Evolutionary conservation across 805 yeast species (phyloP).

Genomic region (Starmerella stellata): DNA sequence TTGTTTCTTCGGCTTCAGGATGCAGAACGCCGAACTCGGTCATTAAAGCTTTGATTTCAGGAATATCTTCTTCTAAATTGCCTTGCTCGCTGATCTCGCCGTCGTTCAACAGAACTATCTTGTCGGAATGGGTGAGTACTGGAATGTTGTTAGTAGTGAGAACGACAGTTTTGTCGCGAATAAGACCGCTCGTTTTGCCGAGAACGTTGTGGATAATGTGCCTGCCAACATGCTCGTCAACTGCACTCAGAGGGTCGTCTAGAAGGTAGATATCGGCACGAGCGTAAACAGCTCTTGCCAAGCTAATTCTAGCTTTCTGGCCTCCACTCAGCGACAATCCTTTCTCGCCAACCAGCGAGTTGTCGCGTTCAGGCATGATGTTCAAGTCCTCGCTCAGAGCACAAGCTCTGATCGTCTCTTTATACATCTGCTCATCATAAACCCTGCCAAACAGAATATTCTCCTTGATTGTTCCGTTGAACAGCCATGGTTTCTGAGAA

Average conservation of each 20-base stretch:
- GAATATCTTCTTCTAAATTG: slow-evolving; percentile 9
- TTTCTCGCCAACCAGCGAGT: slow-evolving; percentile 64
- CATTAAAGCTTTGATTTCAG: neutral
- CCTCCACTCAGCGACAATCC: slow-evolving; percentile 76
- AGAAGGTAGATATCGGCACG: slow-evolving; percentile 43
- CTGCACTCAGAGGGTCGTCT: slow-evolving; percentile 69
- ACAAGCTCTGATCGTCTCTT: slow-evolving; percentile 40
- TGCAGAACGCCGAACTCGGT: neutral
- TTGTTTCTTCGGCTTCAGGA: neutral
- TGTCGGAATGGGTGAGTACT: slow-evolving; percentile 56
- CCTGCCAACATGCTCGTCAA: slow-evolving; percentile 65
- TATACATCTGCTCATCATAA: slow-evolving; percentile 33
- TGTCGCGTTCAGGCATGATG: slow-evolving; percentile 51
- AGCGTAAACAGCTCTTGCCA: slow-evolving; percentile 66
- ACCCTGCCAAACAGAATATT: slow-evolving; percentile 51
- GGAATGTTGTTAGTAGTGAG: slow-evolving; percentile 76
- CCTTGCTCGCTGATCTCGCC: slow-evolving; percentile 24
- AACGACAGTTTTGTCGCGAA: slow-evolving; percentile 51
- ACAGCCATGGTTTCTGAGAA: slow-evolving; percentile 82
- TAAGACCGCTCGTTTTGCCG: slow-evolving; percentile 59
- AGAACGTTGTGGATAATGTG: slow-evolving; percentile 50
- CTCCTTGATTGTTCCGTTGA: slow-evolving; percentile 73
- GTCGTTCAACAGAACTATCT: slow-evolving; percentile 46
- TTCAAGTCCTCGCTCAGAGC: slow-evolving; percentile 46
- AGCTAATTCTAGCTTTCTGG: slow-evolving; percentile 59